These are phyloP conservation scores for Aspergillus cejpii DNA, from an alignment of 2,329 filamentous ascomycete genomes.

Conservation along the genomic window DNA sequence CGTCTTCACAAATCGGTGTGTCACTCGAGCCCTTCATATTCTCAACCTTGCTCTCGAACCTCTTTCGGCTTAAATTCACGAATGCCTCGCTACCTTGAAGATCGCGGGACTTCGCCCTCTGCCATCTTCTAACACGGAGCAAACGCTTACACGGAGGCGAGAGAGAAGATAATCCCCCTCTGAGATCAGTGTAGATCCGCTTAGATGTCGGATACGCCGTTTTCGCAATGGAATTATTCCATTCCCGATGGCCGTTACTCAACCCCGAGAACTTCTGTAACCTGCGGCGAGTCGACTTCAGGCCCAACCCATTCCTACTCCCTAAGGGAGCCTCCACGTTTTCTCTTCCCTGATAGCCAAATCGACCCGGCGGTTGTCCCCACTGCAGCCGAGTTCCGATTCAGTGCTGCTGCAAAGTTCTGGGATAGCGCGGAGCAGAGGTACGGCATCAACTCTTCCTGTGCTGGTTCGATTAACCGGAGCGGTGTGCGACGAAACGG, in stretches of 20 bases:
- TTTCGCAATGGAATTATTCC: constrained; percentile 25
- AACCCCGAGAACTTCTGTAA: constrained; percentile 14
- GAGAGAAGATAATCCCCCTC: constrained; percentile 6
- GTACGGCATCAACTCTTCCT: constrained; percentile 20
- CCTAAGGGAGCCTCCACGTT: constrained; percentile 20
- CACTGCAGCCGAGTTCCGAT: constrained; percentile 10
- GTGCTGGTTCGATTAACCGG: constrained; percentile 4
- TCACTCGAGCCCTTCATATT: not conserved
- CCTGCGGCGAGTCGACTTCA: constrained; percentile 11
- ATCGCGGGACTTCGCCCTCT: not conserved
- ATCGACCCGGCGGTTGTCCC: constrained; percentile 16
- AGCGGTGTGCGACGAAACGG: not conserved
- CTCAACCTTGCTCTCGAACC: not conserved
- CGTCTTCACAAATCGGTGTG: not conserved
- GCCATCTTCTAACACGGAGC: not conserved
- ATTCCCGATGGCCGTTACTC: constrained; percentile 18
- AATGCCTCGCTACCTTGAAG: not conserved
- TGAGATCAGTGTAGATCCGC: constrained; percentile 8
- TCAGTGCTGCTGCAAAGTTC: constrained; percentile 14
- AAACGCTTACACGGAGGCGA: not conserved
- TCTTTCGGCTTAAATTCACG: not conserved
- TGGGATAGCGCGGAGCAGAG: constrained; percentile 19
- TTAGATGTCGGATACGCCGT: constrained; percentile 31
- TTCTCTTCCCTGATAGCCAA: constrained; percentile 15
- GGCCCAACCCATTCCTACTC: constrained; percentile 15